Conservation (phyloP, 202 grass and related monocot genomes). For the Cymbopogon flexuosus region DNA sequence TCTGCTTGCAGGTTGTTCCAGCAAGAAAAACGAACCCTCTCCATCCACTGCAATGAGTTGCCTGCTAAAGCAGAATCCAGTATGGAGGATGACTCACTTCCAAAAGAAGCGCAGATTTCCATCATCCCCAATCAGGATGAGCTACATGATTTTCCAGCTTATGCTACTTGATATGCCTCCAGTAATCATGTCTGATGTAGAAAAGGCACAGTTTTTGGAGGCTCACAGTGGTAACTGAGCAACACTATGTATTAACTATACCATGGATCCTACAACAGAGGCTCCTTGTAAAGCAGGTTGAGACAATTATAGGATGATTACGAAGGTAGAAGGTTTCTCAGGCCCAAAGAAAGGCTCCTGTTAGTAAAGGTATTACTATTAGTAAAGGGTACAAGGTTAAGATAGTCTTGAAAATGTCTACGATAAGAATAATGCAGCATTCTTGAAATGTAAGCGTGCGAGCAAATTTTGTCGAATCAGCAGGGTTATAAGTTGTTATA, state of each 20-base stretch:
- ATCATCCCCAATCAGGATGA: conserved; percentile 45
- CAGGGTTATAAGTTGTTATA: neutral
- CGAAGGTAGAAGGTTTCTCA: neutral
- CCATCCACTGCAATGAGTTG: conserved; percentile 73
- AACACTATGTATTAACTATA: neutral
- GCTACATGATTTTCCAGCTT: conserved; percentile 6
- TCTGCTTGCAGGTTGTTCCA: conserved; percentile 64
- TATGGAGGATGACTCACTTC: conserved; percentile 34
- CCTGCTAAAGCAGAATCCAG: conserved; percentile 28
- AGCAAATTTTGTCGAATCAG: neutral
- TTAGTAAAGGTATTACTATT: neutral
- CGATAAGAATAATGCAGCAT: neutral
- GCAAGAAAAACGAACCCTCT: conserved; percentile 65
- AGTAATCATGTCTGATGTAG: neutral
- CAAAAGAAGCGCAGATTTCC: conserved; percentile 45
- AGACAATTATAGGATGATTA: neutral
- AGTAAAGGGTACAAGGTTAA: neutral
- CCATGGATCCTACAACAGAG: neutral
- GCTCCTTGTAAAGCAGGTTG: conserved; percentile 1
- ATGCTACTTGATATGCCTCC: conserved; percentile 28
- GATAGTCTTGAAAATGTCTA: neutral
- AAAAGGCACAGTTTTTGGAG: neutral
- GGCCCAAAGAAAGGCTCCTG: too few relatives aligned
- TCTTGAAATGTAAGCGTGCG: neutral
- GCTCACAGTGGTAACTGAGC: neutral